Percentiles rank a stretch among this genome's conserved stretches.
These are phyloP conservation scores for Neltuma alba DNA, from an alignment of 306 rosid species.

Conservation along the genomic window DNA sequence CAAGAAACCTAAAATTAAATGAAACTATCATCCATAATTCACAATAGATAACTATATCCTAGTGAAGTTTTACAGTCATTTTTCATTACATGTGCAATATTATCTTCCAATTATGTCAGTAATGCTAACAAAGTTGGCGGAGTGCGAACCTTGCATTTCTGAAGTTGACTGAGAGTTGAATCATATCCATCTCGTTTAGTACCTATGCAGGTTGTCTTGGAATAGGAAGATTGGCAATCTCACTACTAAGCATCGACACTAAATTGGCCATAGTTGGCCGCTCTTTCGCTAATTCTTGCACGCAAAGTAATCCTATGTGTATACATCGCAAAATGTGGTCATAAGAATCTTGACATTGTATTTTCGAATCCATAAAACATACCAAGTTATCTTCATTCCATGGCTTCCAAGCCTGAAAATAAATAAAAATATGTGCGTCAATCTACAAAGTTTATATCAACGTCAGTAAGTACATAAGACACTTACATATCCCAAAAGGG, in stretches of 20 bases:
- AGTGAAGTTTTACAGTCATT: too few relatives aligned
- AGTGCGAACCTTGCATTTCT: background rate
- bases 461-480: background rate
- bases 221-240: background rate
- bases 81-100: background rate
- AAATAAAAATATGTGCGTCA: background rate
- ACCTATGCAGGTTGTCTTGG: background rate
- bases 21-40: too few relatives aligned
- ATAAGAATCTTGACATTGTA: background rate
- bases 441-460: background rate
- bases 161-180: background rate
- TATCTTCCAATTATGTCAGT: background rate
- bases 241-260: background rate
- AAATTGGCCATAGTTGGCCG: background rate
- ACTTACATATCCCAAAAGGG: constrained; percentile 24
- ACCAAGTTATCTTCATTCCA: background rate
- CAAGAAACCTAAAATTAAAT: too few relatives aligned
- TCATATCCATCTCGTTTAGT: background rate
- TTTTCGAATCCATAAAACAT: background rate
- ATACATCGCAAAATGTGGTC: background rate
- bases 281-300: background rate
- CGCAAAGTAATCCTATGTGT: background rate
- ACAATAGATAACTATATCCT: too few relatives aligned
- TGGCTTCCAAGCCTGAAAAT: background rate
- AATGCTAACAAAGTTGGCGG: background rate